These are phyloP conservation scores for Monoraphidium neglectum DNA, from an alignment of 139 green algal genomes.

Conservation along the genomic window DNA sequence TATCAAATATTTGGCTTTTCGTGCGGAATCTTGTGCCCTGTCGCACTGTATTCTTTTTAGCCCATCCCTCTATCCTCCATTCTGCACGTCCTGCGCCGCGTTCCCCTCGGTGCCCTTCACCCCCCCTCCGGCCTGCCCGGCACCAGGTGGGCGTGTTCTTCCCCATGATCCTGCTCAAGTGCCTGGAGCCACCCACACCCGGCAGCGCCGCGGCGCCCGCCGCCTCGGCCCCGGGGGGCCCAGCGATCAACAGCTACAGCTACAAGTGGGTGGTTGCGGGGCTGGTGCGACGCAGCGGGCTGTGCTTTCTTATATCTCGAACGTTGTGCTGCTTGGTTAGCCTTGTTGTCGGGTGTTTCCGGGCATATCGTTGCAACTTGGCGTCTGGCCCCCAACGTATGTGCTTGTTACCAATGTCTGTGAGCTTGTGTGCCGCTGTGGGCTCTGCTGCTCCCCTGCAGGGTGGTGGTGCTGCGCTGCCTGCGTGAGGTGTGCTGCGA, in stretches of 20 bases:
- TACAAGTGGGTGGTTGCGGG: conserved; percentile 27
- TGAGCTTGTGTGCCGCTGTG: neutral
- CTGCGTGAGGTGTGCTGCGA: conserved; percentile 65
- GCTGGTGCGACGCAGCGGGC: too few species aligned
- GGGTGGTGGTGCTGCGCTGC: conserved; percentile 58
- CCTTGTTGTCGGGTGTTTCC: too few species aligned
- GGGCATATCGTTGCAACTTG: too few species aligned
- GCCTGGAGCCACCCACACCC: conserved; percentile 43
- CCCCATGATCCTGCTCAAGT: conserved; percentile 94
- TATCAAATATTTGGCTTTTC: too few species aligned
- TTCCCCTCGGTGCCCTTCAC: too few species aligned
- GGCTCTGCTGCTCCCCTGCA: conserved; percentile 19
- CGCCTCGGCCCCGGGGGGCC: conserved; percentile 1
- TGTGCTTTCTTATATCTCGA: too few species aligned
- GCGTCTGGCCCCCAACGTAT: neutral
- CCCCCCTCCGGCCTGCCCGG: too few species aligned
- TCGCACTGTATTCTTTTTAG: too few species aligned
- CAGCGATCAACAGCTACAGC: conserved; percentile 30
- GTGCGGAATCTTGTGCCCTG: too few species aligned
- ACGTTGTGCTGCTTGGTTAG: too few species aligned
- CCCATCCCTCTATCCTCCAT: too few species aligned
- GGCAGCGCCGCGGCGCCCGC: neutral
- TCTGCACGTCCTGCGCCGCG: too few species aligned
- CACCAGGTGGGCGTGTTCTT: conserved; percentile 98
- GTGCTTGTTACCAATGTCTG: neutral